These are phyloP conservation scores for Paecilomyces sp. DNA, from an alignment of 2,329 filamentous ascomycete genomes.

Conservation along the genomic window DNA sequence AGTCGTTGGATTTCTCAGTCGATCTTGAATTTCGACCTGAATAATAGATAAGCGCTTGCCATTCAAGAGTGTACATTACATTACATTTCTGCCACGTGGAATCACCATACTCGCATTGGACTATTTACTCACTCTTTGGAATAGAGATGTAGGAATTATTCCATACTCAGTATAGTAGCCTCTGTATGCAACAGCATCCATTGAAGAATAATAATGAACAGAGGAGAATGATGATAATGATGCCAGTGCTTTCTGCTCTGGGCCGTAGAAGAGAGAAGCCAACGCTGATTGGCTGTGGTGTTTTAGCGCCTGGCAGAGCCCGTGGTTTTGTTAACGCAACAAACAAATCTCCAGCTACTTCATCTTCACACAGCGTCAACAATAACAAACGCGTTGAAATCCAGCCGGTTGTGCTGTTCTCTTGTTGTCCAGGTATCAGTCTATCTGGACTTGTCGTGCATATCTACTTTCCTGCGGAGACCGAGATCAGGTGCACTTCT, in stretches of 20 bases:
- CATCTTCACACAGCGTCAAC: conserved; percentile 8
- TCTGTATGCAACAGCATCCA: neutral
- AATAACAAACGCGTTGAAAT: conserved; percentile 6
- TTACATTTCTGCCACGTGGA: neutral
- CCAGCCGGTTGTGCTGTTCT: neutral
- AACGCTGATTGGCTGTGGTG: conserved; percentile 11
- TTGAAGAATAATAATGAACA: neutral
- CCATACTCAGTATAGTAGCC: neutral
- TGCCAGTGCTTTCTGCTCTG: neutral
- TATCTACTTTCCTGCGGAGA: neutral
- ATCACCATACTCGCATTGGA: conserved; percentile 64
- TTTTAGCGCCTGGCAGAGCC: conserved; percentile 14
- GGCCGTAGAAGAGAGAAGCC: neutral
- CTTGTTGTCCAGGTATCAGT: neutral
- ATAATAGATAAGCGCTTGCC: conserved; percentile 1
- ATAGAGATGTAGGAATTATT: neutral
- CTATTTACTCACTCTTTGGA: neutral
- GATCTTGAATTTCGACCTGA: conserved; percentile 9
- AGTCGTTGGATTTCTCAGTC: conserved; percentile 21
- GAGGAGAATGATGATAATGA: neutral
- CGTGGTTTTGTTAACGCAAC: conserved; percentile 21
- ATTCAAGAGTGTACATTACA: neutral
- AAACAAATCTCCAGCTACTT: conserved; percentile 11
- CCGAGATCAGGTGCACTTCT: conserved; percentile 4
- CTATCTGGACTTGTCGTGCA: neutral